Conservation (phyloP, 1,284 basidiomycete genomes). For the Takashimella tepidaria region DNA sequence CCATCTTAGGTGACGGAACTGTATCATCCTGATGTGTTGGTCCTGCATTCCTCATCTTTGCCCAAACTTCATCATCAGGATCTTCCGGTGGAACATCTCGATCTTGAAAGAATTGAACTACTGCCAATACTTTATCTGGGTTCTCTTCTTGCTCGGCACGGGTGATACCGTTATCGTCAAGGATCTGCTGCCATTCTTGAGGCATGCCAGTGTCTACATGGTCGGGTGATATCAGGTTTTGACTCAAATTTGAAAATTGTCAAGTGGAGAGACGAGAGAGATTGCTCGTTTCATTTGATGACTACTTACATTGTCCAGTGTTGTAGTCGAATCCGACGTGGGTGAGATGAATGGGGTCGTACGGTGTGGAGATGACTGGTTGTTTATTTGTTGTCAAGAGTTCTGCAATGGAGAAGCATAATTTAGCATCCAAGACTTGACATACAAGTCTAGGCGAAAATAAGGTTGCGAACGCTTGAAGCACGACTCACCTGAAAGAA, state of each 20-base stretch:
- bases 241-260: background rate
- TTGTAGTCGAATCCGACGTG: slow-evolving; percentile 99
- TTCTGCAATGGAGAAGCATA: slow-evolving; percentile 47
- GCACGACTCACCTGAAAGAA: slow-evolving; percentile 41
- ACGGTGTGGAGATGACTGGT: slow-evolving; percentile 91
- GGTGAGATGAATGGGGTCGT: slow-evolving; percentile 98
- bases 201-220: slow-evolving; percentile 75
- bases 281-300: too few relatives aligned
- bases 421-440: background rate
- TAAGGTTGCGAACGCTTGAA: slow-evolving; percentile 51
- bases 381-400: slow-evolving; percentile 63
- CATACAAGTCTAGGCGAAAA: too few relatives aligned
- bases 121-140: slow-evolving; percentile 95
- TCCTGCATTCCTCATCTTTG: slow-evolving; percentile 58
- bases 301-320: slow-evolving; percentile 73
- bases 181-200: slow-evolving; percentile 96
- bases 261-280: too few relatives aligned
- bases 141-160: slow-evolving; percentile 94
- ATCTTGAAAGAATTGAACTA: slow-evolving; percentile 80
- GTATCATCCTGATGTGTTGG: slow-evolving; percentile 17
- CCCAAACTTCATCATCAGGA: slow-evolving; percentile 60
- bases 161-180: slow-evolving; percentile 95
- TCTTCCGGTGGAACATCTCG: slow-evolving; percentile 20
- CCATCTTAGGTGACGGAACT: slow-evolving; percentile 15
- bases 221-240: slow-evolving; percentile 11